Evolutionary conservation across 2,329 filamentous ascomycete genomes (phyloP), one percentile per base, ranked within the genome.

Genomic region (Fusarium fracticaudum): DNA sequence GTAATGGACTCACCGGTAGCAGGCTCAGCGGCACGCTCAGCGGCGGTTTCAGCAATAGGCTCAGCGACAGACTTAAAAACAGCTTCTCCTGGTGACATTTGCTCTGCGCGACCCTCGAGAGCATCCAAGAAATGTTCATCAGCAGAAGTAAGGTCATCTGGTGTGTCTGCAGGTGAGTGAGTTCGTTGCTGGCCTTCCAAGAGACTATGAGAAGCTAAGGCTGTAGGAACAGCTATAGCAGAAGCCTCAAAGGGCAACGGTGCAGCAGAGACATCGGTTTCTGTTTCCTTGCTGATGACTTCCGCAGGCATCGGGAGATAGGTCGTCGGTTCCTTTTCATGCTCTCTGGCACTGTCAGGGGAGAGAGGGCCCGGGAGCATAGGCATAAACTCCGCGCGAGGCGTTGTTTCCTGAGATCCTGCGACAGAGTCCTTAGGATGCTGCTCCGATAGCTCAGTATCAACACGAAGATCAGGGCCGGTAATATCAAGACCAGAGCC

Each of bases 361-460:
- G 43, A 31, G 37, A 41, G 18, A n/a, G 69, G 47, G 31, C 47
- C 59, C 13, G 79, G 79, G 18, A 83, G 72, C 47, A 79, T 77
- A 15, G 80, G 81, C 64, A 69, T 79, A n/a, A 73, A 64, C 24
- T 85, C 86, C 9, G 91, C 91, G 69, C 90, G 93, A 3, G 93
- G 93, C 3, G 93, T 95, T 2, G 88, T 87, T 77, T 94, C 89
- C 73, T 91, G 85, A 11, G 91, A 93, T 50, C 86, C 91, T 14
- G 91, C 83, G 35, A 87, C 79, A 57, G 91, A 88, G 14, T 83
- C 77, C 15, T 80, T 77, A 8, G 82, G 79, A 4, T 78, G 73
- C 26, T 81, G 62, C 22, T 81, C 74, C 17, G 78, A 68, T 31
- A 80, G 29, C 29, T 78, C 77, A 18, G 86, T 88, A 59, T 87